Base-by-base conservation (phyloP, 139 green algal genomes). In the Ulvella scutata region DNA sequence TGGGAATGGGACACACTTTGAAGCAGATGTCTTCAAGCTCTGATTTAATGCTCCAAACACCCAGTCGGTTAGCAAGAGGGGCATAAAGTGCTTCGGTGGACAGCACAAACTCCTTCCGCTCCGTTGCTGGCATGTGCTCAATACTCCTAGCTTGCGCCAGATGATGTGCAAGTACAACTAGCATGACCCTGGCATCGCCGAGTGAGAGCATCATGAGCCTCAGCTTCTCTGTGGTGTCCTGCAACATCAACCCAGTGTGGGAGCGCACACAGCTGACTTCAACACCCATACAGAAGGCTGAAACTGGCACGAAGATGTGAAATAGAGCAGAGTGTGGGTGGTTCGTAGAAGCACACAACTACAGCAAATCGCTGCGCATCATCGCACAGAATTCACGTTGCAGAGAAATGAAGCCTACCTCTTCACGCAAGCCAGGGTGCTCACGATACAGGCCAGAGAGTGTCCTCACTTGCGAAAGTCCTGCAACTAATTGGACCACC, bases 11-110 rank as follows among this genome's bases (percentile, higher is more conserved):
- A 61, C 36, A 37, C 13, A 91, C 80, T 33, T 85, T 76, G 76
- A 98, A 98, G 31, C 82, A 85, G 7, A 92, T 74, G 78, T 98
- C 93, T 76, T 98, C 94, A 43, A 98, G 85, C 80, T 95, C 85
- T 0, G 91, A 86, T 76, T 98, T 97, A 34, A 96, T 73, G 43
- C 61, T 82, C 89, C 88, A 97, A 7, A 94, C 85, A 29, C 93
- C 93, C 21, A 98, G 82, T 9, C 93, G 87, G 77, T 94, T 94
- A 29, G 94, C 94, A 39, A 98, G 85, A 74, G 90, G 96, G 1
- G 97, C 80, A 33, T 91, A 85, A 35, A 96, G 80, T 0, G 88
- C 90, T 73, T 97, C 93, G 6, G 84, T 72, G 2, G 87, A 85
- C 9, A 87, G 28, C n/a, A 44, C 43, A 26, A 77, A 38, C 38